These are phyloP conservation scores for Geranium rotundifolium DNA, from an alignment of 345 rosid genomes.

Conservation along the genomic window DNA sequence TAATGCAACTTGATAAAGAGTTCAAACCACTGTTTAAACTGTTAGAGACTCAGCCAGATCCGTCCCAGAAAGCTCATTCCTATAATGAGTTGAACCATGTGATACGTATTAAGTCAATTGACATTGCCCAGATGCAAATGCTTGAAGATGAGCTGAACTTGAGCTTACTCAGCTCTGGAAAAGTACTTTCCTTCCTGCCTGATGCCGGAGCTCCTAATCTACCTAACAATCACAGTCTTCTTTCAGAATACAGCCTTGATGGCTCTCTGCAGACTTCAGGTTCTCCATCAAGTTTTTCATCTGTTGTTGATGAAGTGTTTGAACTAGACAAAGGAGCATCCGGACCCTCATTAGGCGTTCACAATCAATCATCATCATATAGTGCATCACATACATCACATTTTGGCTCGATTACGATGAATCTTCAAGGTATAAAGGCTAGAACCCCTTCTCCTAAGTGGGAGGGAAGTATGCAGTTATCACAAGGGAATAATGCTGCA, in stretches of 20 bases:
- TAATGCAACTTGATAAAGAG: constrained; percentile 86
- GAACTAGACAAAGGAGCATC: constrained; percentile 65
- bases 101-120: constrained; percentile 57
- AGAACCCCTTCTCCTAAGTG: constrained; percentile 45
- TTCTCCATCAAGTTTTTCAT: constrained; percentile 57
- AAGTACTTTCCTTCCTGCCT: constrained; percentile 39
- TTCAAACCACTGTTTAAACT: constrained; percentile 80
- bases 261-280: constrained; percentile 42
- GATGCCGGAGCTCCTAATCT: constrained; percentile 32
- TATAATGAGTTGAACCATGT: constrained; percentile 44
- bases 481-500: constrained; percentile 30
- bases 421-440: constrained; percentile 28
- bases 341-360: constrained; percentile 33
- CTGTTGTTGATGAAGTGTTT: constrained; percentile 87
- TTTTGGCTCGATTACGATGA: constrained; percentile 37
- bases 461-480: constrained; percentile 40
- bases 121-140: constrained; percentile 69
- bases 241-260: constrained; percentile 44
- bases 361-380: constrained; percentile 32
- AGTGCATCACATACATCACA: constrained; percentile 35
- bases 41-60: constrained; percentile 51
- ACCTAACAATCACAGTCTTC: constrained; percentile 41
- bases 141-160: constrained; percentile 75
- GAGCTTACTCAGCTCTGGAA: constrained; percentile 45
- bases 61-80: constrained; percentile 41